Percentiles rank a stretch among this genome's conserved stretches.
Conservation (phyloP, 2,329 filamentous ascomycete species). For the Thyridium curvatum region DNA sequence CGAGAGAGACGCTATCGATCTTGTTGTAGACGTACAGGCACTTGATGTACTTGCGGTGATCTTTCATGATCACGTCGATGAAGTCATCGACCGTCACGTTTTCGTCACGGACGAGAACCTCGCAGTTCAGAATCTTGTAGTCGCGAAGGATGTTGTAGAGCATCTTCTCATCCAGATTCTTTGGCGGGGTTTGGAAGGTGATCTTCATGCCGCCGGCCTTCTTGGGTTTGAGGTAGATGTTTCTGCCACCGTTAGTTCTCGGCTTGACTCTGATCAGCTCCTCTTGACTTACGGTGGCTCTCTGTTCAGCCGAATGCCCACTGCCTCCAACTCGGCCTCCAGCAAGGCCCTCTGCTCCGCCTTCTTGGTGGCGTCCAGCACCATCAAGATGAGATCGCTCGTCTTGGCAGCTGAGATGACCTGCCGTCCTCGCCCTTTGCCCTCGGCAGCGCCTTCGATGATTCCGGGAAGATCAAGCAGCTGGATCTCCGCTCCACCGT, state of each 20-base stretch:
- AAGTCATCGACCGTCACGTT: slow-evolving; percentile 95
- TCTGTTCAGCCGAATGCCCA: slow-evolving; percentile 88
- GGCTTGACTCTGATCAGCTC: not conserved
- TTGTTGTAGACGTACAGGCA: slow-evolving; percentile 99
- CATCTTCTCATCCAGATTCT: slow-evolving; percentile 94
- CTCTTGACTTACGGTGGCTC: slow-evolving; percentile 67
- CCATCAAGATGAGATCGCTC: slow-evolving; percentile 94
- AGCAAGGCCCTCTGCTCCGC: slow-evolving; percentile 86
- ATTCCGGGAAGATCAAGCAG: slow-evolving; percentile 96
- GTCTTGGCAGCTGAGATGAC: slow-evolving; percentile 98
- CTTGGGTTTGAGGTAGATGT: slow-evolving; percentile 95
- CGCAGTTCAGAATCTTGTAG: slow-evolving; percentile 98
- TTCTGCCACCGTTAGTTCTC: slow-evolving; percentile 41
- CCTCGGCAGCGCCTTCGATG: slow-evolving; percentile 93
- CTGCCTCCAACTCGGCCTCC: slow-evolving; percentile 88
- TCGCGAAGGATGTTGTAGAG: slow-evolving; percentile 94
- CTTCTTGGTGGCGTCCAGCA: slow-evolving; percentile 92
- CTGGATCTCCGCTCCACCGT: slow-evolving; percentile 96
- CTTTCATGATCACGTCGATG: slow-evolving; percentile 99
- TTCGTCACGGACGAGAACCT: slow-evolving; percentile 92
- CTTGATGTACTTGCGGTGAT: slow-evolving; percentile 94
- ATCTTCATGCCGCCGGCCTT: slow-evolving; percentile 99
- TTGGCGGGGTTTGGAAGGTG: slow-evolving; percentile 84
- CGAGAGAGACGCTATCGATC: slow-evolving; percentile 89
- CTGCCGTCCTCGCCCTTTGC: slow-evolving; percentile 90